Evolutionary conservation across 2,329 filamentous ascomycete genomes (phyloP).

Genomic region (Cladosporium austrohemisphaericum): DNA sequence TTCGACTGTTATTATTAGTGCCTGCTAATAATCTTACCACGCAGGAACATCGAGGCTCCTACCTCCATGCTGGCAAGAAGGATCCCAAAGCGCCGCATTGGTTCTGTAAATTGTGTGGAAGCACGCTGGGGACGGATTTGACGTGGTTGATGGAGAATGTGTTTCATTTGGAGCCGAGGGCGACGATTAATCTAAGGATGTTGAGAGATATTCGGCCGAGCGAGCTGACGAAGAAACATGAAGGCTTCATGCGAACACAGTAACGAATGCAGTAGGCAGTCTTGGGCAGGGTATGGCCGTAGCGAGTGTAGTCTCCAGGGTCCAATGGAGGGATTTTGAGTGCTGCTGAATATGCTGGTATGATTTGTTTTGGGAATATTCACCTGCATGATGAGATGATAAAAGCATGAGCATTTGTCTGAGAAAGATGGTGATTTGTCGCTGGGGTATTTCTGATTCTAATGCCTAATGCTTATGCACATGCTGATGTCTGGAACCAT

Average conservation of each 20-base stretch:
- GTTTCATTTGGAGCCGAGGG: slow-evolving; percentile 18
- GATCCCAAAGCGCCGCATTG: slow-evolving; percentile 23
- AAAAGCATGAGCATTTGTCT: no score
- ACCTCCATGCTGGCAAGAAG: slow-evolving; percentile 20
- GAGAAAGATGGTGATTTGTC: no score
- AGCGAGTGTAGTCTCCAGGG: no score
- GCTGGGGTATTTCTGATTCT: slow-evolving; percentile 6
- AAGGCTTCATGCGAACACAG: slow-evolving; percentile 20
- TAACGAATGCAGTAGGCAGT: not conserved
- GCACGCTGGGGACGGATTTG: slow-evolving; percentile 23
- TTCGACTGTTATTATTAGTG: no score
- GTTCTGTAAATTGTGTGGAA: slow-evolving; percentile 25
- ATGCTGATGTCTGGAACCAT: not conserved
- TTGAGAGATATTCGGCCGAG: slow-evolving; percentile 23
- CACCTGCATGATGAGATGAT: no score
- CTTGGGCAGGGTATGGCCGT: no score
- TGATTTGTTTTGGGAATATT: no score
- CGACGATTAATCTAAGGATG: slow-evolving; percentile 28
- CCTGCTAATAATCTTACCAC: not conserved
- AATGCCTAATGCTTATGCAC: slow-evolving; percentile 2
- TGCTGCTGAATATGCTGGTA: no score
- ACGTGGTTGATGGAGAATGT: slow-evolving; percentile 17
- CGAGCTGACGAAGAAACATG: slow-evolving; percentile 20
- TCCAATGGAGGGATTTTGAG: no score
- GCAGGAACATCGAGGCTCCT: slow-evolving; percentile 21